A percentile compares a stretch with the other conserved stretches of the same genome.
phyloP scores from a whole-genome alignment of 805 yeast species.

The Yarrowia sp. region DNA sequence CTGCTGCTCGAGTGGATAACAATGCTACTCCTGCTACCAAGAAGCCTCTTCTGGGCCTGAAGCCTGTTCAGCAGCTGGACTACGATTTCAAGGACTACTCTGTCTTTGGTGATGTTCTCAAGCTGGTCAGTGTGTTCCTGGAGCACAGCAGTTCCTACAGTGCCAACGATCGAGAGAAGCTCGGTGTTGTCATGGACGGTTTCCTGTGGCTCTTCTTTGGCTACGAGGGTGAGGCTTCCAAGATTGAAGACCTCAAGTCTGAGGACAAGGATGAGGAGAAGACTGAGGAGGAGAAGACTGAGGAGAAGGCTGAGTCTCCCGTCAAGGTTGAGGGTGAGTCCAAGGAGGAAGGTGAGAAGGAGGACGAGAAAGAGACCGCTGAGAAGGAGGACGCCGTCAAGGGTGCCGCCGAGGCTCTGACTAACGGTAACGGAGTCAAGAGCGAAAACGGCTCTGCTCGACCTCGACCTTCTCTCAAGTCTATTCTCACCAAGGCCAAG shows the following conservation, averaged over 20 bases:
- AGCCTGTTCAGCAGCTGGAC: constrained; percentile 75
- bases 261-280: neutral
- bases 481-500: constrained; percentile 14
- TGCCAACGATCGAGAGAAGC: constrained; percentile 71
- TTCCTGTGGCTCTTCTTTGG: constrained; percentile 72
- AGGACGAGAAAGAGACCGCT: neutral
- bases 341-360: neutral
- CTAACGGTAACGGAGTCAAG: neutral
- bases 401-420: neutral
- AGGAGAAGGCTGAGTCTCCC: neutral
- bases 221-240: neutral
- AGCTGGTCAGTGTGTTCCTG: constrained; percentile 64
- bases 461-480: neutral
- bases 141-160: constrained; percentile 69
- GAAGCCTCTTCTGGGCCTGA: constrained; percentile 79
- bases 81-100: constrained; percentile 64
- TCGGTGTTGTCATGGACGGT: constrained; percentile 65
- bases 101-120: constrained; percentile 70
- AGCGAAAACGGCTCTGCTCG: neutral
- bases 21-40: constrained; percentile 51
- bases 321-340: constrained; percentile 1
- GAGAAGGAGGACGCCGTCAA: neutral
- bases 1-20: constrained; percentile 89
- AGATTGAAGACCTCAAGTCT: neutral
- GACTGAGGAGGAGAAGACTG: neutral